Evolutionary conservation across 140 eudicot species (phyloP).

Genomic region (Anethum foeniculum): DNA sequence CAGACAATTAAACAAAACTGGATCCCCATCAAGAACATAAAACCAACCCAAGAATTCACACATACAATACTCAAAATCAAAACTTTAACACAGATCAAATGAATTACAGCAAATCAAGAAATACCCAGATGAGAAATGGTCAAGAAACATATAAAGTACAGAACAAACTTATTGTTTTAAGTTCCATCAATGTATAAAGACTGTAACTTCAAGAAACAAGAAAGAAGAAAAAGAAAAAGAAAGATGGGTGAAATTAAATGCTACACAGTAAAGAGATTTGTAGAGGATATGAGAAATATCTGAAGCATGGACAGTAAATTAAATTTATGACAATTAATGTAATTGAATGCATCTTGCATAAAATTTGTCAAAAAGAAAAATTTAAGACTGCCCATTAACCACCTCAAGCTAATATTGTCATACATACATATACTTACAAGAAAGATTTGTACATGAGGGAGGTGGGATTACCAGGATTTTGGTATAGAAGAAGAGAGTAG

Average conservation of each 20-base stretch:
- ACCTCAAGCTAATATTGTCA: not conserved
- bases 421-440: constrained; percentile 7
- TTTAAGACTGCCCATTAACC: not conserved
- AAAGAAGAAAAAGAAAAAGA: not conserved
- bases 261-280: not conserved
- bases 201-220: not conserved
- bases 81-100: not conserved
- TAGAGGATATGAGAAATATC: constrained; percentile 1
- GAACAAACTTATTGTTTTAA: not conserved
- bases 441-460: not conserved
- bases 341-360: constrained; percentile 8
- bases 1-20: not conserved
- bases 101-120: not conserved
- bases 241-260: constrained; percentile 10
- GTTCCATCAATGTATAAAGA: constrained; percentile 2
- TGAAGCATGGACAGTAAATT: constrained; percentile 5
- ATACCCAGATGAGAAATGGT: constrained; percentile 13
- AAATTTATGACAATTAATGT: not conserved
- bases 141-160: not conserved
- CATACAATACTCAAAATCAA: constrained; percentile 1
- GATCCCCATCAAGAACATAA: not conserved
- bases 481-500: not conserved
- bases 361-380: constrained; percentile 9
- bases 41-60: constrained; percentile 1
- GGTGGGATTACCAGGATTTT: not conserved